Percentiles rank a stretch among this genome's conserved stretches.
phyloP scores from a whole-genome alignment of 73 alveolate species.

The Symbiodinium pilosum region DNA sequence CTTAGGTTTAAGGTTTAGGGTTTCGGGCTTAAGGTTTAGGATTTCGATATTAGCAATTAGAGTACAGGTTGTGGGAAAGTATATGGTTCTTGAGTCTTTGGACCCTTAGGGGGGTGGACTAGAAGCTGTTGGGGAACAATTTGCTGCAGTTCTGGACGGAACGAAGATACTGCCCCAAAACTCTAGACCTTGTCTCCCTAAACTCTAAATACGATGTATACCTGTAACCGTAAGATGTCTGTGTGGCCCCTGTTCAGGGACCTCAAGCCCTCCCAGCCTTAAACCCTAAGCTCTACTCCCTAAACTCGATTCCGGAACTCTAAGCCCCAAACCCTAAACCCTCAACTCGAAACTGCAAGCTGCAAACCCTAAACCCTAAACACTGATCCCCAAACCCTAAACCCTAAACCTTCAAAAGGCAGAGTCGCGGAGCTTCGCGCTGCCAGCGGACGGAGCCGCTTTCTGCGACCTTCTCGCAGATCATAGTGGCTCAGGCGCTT shows the following conservation, averaged over 20 bases:
- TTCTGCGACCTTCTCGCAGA: conserved; percentile 7
- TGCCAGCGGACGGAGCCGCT: neutral
- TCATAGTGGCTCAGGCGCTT: no score
- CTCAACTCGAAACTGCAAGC: no score
- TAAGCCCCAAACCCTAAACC: neutral
- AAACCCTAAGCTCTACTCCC: neutral
- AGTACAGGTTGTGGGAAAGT: no score
- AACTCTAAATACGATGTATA: neutral
- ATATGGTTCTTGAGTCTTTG: no score
- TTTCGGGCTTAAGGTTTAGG: neutral
- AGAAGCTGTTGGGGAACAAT: no score
- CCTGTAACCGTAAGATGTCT: no score
- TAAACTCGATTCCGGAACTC: no score
- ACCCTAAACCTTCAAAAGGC: neutral
- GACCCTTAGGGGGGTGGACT: no score
- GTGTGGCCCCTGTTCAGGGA: no score
- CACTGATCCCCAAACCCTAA: neutral
- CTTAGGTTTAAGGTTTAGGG: neutral
- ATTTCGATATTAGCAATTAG: no score
- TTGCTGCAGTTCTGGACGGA: neutral
- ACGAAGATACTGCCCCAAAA: neutral
- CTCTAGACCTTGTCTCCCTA: neutral
- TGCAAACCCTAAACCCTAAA: neutral
- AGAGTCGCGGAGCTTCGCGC: conserved; percentile 11
- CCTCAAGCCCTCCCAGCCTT: no score